Conservation (phyloP, 257 asterid genomes). For the Capsicum chinense region DNA sequence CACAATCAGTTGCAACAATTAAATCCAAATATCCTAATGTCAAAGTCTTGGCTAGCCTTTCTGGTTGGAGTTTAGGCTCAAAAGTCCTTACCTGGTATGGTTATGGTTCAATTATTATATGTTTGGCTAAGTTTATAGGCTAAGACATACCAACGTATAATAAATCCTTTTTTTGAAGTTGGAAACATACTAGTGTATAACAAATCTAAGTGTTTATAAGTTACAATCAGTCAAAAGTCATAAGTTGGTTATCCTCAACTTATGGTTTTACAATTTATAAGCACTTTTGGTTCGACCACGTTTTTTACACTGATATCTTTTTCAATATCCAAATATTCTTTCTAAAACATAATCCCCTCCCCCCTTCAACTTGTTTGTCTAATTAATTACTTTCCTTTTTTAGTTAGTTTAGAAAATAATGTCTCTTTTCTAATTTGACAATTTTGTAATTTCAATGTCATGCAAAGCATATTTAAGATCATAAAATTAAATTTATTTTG, state of each 20-base stretch:
- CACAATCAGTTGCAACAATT: constrained; percentile 48
- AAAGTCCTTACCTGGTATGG: constrained; percentile 57
- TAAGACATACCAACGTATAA: background rate
- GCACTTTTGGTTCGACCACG: background rate
- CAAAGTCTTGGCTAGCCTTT: constrained; percentile 74
- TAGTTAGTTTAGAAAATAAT: too few species aligned
- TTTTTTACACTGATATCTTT: background rate
- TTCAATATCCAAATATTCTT: background rate
- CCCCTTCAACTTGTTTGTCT: too few species aligned
- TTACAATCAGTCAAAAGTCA: background rate
- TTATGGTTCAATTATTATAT: background rate
- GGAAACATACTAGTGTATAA: too few species aligned
- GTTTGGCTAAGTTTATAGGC: background rate
- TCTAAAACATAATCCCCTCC: background rate
- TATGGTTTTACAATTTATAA: background rate
- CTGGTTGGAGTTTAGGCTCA: constrained; percentile 67
- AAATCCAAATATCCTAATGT: constrained; percentile 63
- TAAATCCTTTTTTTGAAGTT: too few species aligned
- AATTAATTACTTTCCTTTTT: too few species aligned
- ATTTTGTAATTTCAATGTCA: too few species aligned
- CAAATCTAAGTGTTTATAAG: background rate
- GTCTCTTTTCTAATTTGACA: too few species aligned
- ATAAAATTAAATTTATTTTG: too few species aligned
- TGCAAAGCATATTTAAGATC: too few species aligned
- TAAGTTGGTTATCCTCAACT: too few species aligned